phyloP scores from a whole-genome alignment of 176 grass and related monocot genomes.

The Poa pratensis region DNA sequence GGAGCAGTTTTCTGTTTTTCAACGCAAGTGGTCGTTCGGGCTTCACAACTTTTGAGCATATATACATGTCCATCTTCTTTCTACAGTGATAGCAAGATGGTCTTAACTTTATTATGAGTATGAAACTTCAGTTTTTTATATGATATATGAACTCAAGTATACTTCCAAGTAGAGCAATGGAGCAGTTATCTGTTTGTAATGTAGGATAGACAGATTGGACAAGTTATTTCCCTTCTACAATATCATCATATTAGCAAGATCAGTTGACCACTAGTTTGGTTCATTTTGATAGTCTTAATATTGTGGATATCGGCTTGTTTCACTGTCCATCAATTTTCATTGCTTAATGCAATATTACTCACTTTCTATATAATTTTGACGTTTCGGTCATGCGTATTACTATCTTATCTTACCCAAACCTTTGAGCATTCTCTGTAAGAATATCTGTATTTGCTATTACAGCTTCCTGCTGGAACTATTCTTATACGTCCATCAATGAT shows the following conservation, averaged over 20 bases:
- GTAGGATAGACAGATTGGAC: neutral
- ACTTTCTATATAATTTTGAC: neutral
- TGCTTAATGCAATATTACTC: slow-evolving; percentile 2
- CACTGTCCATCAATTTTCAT: neutral
- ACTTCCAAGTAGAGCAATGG: neutral
- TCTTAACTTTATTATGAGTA: neutral
- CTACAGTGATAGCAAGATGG: neutral
- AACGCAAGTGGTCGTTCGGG: neutral
- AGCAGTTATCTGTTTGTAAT: neutral
- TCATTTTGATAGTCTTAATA: slow-evolving; percentile 6
- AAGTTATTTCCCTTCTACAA: neutral
- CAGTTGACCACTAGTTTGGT: slow-evolving; percentile 16
- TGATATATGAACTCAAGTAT: neutral
- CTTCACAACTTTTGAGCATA: neutral
- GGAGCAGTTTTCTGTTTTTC: neutral
- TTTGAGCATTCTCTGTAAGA: slow-evolving; percentile 22
- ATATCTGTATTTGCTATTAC: slow-evolving; percentile 37
- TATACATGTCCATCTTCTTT: neutral
- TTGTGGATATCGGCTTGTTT: neutral
- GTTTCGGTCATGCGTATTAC: neutral
- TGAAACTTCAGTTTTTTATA: neutral
- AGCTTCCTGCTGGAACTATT: slow-evolving; percentile 65
- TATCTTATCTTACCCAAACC: neutral
- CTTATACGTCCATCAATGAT: slow-evolving; percentile 65
- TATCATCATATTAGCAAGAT: neutral